phyloP scores from a whole-genome alignment of 768 basidiomycete genomes.

The Russula brevipes region DNA sequence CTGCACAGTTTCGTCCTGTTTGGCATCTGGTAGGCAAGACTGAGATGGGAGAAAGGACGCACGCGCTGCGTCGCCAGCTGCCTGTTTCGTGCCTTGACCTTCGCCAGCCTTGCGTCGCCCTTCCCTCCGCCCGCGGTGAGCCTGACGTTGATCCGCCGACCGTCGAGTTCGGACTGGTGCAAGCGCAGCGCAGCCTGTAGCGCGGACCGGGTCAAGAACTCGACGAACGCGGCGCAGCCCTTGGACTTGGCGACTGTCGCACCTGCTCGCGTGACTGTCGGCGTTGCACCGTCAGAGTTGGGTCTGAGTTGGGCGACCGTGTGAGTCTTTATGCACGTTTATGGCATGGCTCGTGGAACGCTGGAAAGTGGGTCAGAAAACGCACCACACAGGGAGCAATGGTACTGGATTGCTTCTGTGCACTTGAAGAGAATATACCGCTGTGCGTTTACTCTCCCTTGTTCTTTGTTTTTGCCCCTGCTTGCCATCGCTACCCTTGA shows the following conservation, averaged over 20 bases:
- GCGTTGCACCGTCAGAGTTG: constrained; percentile 76
- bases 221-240: constrained; percentile 86
- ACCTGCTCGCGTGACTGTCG: constrained; percentile 46
- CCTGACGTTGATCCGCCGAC: constrained; percentile 87
- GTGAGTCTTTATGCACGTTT: too few relatives aligned
- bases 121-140: constrained; percentile 94
- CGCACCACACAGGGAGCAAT: constrained; percentile 74
- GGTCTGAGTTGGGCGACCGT: constrained; percentile 41
- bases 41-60: constrained; percentile 28
- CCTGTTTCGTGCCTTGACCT: constrained; percentile 71
- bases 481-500: constrained; percentile 24
- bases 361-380: constrained; percentile 5
- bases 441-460: constrained; percentile 26
- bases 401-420: constrained; percentile 62
- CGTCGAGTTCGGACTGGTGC: constrained; percentile 82
- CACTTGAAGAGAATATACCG: constrained; percentile 81
- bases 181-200: constrained; percentile 85
- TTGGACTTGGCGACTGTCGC: constrained; percentile 65
- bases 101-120: constrained; percentile 56
- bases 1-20: constrained; percentile 31
- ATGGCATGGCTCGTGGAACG: background rate
- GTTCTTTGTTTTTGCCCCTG: background rate
- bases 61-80: constrained; percentile 66
- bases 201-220: constrained; percentile 67
- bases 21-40: constrained; percentile 8